A percentile compares a stretch with the other conserved stretches of the same genome.
These are phyloP conservation scores for Zoysia pacifica DNA, from an alignment of 176 grass and related monocot genomes.

Conservation along the genomic window DNA sequence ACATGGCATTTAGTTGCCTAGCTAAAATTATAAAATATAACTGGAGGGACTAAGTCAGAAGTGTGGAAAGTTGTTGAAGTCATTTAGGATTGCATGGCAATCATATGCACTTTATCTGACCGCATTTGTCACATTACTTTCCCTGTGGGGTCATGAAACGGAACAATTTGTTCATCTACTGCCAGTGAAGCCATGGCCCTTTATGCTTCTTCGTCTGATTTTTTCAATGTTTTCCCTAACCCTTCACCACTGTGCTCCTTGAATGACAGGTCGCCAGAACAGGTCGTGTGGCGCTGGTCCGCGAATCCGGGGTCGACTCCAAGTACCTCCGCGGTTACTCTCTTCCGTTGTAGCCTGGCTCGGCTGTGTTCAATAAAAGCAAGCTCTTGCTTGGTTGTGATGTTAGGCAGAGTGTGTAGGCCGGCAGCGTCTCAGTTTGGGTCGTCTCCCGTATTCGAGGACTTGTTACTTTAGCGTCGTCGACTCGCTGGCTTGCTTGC, in stretches of 20 bases:
- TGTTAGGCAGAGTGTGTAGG: constrained; percentile 16
- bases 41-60: background rate
- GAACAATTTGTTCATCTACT: background rate
- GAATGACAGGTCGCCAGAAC: constrained; percentile 77
- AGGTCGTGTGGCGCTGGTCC: constrained; percentile 68
- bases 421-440: background rate
- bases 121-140: background rate
- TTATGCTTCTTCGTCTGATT: background rate
- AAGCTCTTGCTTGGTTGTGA: background rate
- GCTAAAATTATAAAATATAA: background rate
- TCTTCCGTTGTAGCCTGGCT: constrained; percentile 45
- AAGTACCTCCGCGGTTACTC: constrained; percentile 73
- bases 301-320: constrained; percentile 81
- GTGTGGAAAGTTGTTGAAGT: background rate
- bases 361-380: background rate
- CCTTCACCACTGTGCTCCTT: background rate
- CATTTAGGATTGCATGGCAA: background rate
- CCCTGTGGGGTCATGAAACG: background rate
- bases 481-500: background rate
- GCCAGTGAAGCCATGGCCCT: background rate
- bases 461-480: background rate
- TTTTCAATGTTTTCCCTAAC: background rate
- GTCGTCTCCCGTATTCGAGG: background rate
- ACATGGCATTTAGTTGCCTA: background rate
- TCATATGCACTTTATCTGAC: background rate